Evolutionary conservation across 306 rosid species (phyloP).

Genomic region (apple (Malus domestica)): ASM211411v1 NC_041803.1:20058001-20058500

Average conservation of each 20-base stretch:
- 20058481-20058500: constrained; percentile 85
- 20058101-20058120: constrained; percentile 65
- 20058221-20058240: constrained; percentile 64
- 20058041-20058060: constrained; percentile 84
- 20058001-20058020: constrained; percentile 69
- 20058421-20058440: constrained; percentile 64
- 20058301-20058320: constrained; percentile 68
- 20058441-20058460: constrained; percentile 67
- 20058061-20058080: constrained; percentile 86
- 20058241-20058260: constrained; percentile 51
- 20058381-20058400: constrained; percentile 75
- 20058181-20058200: constrained; percentile 84
- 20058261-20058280: constrained; percentile 61
- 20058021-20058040: constrained; percentile 63
- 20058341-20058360: constrained; percentile 77
- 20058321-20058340: constrained; percentile 92
- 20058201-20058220: constrained; percentile 53
- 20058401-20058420: constrained; percentile 80
- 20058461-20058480: constrained; percentile 38
- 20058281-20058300: constrained; percentile 61
- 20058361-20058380: constrained; percentile 83
- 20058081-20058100: constrained; percentile 74
- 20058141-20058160: constrained; percentile 54
- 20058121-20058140: constrained; percentile 71
- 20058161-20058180: constrained; percentile 74